Percentiles rank a stretch among this genome's conserved stretches.
Evolutionary conservation across 2,329 filamentous ascomycete species (phyloP).

Genomic region (Ceratocystis ficicola): DNA sequence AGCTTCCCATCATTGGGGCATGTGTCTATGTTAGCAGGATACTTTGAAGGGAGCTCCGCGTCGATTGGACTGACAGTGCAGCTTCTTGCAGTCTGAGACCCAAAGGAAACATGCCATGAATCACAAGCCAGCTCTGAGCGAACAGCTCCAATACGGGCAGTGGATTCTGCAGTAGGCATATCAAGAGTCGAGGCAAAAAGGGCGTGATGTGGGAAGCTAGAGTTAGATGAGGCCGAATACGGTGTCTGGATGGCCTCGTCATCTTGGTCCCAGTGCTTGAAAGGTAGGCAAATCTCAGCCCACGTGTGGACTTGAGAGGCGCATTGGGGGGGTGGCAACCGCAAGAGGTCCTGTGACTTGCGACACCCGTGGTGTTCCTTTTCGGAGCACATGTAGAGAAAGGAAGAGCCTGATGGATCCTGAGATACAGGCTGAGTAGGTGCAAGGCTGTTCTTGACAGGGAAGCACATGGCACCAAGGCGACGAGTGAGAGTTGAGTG

Average conservation of each 20-base stretch:
- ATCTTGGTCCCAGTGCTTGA: conserved; percentile 13
- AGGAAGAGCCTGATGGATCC: background rate
- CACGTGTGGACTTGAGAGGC: background rate
- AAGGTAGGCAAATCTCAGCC: conserved; percentile 4
- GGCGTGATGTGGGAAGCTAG: background rate
- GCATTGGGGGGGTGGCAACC: background rate
- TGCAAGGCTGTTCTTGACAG: background rate
- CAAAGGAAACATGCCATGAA: background rate
- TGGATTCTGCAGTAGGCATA: background rate
- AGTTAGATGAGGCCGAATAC: background rate
- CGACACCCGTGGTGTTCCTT: background rate
- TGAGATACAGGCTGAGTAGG: background rate
- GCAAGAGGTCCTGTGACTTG: background rate
- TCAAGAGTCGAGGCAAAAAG: conserved; percentile 12
- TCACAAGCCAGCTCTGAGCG: background rate
- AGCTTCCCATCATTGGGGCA: background rate
- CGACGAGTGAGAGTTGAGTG: background rate
- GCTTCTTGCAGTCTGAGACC: background rate
- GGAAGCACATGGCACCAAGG: background rate
- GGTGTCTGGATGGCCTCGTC: background rate
- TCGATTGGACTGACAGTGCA: conserved; percentile 2
- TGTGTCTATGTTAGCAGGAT: background rate
- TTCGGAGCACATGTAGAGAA: no score
- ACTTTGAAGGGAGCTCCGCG: background rate
- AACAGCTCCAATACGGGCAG: background rate